A percentile compares a stretch with the other conserved stretches of the same genome.
Conservation (phyloP, 2,329 filamentous ascomycete species). For the Cryphonectria carpinicola region DNA sequence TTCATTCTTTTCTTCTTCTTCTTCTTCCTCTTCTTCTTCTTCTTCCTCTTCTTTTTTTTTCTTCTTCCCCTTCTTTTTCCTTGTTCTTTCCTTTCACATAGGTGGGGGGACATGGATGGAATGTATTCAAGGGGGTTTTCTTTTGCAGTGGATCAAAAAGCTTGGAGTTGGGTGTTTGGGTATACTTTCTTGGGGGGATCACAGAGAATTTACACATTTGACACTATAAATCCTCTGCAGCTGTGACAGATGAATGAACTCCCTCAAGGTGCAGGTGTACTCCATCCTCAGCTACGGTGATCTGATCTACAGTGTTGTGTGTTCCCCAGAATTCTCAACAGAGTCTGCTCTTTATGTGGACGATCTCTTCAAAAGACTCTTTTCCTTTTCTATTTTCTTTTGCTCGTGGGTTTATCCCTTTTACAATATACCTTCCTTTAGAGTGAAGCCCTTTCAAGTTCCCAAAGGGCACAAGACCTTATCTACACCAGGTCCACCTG, state of each 20-base stretch:
- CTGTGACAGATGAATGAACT: not conserved
- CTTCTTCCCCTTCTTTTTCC: not conserved
- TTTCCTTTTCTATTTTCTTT: too few species aligned
- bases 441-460: not conserved
- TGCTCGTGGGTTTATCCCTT: not conserved
- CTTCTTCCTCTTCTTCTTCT: not conserved
- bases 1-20: not conserved
- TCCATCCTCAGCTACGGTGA: not conserved
- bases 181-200: not conserved
- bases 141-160: constrained; percentile 21
- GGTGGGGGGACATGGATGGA: not conserved
- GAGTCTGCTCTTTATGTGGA: not conserved
- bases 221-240: not conserved
- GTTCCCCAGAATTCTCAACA: not conserved
- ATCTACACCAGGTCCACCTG: not conserved
- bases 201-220: not conserved
- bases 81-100: not conserved
- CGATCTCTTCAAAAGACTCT: not conserved
- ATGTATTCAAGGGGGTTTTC: not conserved
- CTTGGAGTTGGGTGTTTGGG: constrained; percentile 29
- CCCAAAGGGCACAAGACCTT: not conserved
- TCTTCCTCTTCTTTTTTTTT: not conserved
- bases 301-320: not conserved
- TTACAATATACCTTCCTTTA: not conserved
- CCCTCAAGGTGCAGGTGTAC: not conserved